Percentiles rank a stretch among this genome's conserved stretches.
Conservation (phyloP, 257 asterid genomes). For the Solanum rostratum region DNA sequence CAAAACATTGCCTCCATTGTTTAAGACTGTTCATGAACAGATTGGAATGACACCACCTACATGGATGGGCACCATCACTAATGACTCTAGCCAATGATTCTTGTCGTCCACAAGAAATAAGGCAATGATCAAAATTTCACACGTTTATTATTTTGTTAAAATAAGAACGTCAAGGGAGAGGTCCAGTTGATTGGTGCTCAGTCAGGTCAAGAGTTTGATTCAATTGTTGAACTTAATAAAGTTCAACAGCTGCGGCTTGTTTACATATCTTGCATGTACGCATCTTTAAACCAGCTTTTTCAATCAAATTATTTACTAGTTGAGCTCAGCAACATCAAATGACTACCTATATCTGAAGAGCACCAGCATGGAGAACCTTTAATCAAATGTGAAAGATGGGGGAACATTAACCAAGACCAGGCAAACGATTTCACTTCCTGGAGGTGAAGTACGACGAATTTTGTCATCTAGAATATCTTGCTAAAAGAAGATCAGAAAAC, state of each 20-base stretch:
- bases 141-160: not conserved
- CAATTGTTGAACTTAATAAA: not conserved
- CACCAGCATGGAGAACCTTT: not conserved
- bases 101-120: not conserved
- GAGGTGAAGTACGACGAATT: not conserved
- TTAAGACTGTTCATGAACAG: slow-evolving; percentile 56
- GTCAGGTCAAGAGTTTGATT: not conserved
- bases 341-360: not conserved
- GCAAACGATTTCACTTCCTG: not conserved
- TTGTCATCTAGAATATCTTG: not conserved
- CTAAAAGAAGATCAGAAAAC: not conserved
- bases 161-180: not conserved
- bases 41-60: slow-evolving; percentile 62
- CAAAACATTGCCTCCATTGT: slow-evolving; percentile 53
- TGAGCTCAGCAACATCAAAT: not conserved
- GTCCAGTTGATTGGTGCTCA: not conserved
- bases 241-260: not conserved
- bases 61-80: slow-evolving; percentile 41
- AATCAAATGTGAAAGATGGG: not conserved
- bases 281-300: not conserved
- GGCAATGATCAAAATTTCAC: not conserved
- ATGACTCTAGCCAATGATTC: not conserved
- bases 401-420: not conserved
- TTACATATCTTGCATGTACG: not conserved
- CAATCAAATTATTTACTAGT: not conserved